These are phyloP conservation scores for Fusarium phyllophilum DNA, from an alignment of 2,329 filamentous ascomycete genomes.

Conservation along the genomic window DNA sequence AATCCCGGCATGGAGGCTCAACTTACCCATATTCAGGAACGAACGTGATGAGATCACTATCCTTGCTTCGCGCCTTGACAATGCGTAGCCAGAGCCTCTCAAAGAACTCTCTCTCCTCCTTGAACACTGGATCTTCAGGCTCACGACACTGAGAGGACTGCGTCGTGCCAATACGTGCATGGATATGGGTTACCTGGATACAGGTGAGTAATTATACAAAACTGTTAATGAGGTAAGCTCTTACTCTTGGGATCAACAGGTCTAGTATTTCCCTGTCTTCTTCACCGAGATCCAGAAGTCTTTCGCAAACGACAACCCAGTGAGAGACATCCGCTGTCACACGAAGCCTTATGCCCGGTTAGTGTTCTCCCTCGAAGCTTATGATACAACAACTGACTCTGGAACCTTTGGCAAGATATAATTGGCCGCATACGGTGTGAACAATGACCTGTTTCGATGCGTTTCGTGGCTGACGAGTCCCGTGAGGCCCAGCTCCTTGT, in stretches of 20 bases:
- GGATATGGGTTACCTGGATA: background rate
- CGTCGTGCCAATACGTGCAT: background rate
- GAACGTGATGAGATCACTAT: background rate
- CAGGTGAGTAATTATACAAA: fast-evolving
- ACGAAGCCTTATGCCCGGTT: background rate
- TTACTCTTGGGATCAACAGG: background rate
- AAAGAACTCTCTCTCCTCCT: background rate
- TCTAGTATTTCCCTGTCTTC: background rate
- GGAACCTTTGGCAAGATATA: background rate
- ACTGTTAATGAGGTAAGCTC: fast-evolving
- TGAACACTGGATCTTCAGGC: background rate
- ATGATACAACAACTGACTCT: background rate
- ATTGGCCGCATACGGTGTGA: background rate
- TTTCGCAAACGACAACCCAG: background rate
- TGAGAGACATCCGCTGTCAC: background rate
- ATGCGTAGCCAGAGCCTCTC: background rate
- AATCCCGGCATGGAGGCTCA: fast-evolving
- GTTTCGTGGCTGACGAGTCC: background rate
- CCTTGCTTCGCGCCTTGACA: background rate
- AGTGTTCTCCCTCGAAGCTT: too few species aligned
- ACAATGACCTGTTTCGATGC: background rate
- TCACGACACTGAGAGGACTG: background rate
- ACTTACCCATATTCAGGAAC: background rate
- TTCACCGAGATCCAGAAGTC: background rate
- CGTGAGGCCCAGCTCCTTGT: background rate